Evolutionary conservation across 805 yeast species (phyloP), one percentile per base, ranked within the genome.

Genomic region (Diddensiella santjacobensis): DNA sequence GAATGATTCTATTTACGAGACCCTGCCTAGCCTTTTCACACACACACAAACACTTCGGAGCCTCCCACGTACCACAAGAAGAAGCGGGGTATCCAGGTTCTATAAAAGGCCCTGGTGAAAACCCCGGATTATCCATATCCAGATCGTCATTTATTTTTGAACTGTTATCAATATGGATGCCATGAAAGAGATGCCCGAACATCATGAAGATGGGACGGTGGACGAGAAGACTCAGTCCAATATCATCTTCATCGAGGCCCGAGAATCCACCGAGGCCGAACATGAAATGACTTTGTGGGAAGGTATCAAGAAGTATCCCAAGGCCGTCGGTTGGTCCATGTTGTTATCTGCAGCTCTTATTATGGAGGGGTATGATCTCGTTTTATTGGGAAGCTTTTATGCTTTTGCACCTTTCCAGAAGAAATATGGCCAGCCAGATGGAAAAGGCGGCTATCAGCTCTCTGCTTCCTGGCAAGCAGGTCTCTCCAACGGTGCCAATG

Each of bases 321-420:
- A 61, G 45, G 73, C 77, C 4, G 70, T 67, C 2, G 50, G 67
- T 37, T 75, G 79, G 79, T 70, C 78, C 2, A 51, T 73, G 8
- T 58, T 73, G 23, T 57, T 75, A 29, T 71, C 77, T 3, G 54
- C 70, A 3, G 70, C 75, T 24, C 62, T 75, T 45, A 56, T 75
- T 48, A 74, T 74, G 78, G 79, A 73, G 53, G 80, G 79, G 18
- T 75, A 72, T 58, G 79, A 75, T 54, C 57, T 67, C 13, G 64
- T 62, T 39, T 59, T 75, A 42, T 58, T 74, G 40, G 58, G 62
- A 26, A 62, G 73, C 4, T 69, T 76, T 56, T 74, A 64, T 59
- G 77, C 72, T 2, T 66, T 71, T 54, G 75, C 76, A 1, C 66
- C 70, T 18, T 75, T 75, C 52, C 59, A 61, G 38, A 55, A 54